Evolutionary conservation across 1,284 basidiomycete species (phyloP), one percentile per base, ranked within the genome.

Genomic region (Rhodotorula sp.): DNA sequence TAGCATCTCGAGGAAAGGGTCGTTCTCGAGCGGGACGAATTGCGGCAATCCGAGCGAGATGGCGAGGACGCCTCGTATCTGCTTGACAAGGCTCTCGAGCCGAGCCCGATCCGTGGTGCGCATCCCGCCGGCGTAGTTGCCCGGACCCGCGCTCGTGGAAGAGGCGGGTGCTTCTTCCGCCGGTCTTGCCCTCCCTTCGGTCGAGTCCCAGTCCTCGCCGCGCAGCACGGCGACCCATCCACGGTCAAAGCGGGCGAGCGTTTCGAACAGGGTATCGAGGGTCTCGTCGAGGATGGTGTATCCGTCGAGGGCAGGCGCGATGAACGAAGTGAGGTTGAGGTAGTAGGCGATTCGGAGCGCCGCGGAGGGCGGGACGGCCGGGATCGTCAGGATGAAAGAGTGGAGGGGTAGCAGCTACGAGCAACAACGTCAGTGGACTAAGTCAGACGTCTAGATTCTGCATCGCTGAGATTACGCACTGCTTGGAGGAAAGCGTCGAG

Each of bases 301-400:
- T 21, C 64, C 70, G 54, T 68, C 59, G 18, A 74, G 47, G 3
- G 70, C 69, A 31, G 68, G 60, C 2, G 68, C 49, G 26, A 76
- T 51, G 68, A 64, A 68, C 23, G 64, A 59, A 7, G 63, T 64
- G 5, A 76, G 52, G 49, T 69, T 63, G 23, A 76, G 64, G 34
- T 58, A n/a, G 65, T 70, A 76, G 3, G 62, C 60, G 47, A 64
- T 34, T 21, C 74, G 67, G 31, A 74, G 48, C 0, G 47, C 20
- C 46, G 59, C 47, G 4, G 72, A 71, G 5, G 74, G 66, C 51
- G 56, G 54, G 57, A 64, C 67, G 34, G 68, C 61, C 0, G 74
- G 74, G 26, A 73, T 71, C 0, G 64, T 21, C 48, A 71, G 63
- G 59, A 76, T 65, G 61, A 76, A 63, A 23, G 59, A 49, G 39